A percentile compares a stretch with the other conserved stretches of the same genome.
phyloP scores from a whole-genome alignment of 768 basidiomycete species.

The Trametopsis cervina region DNA sequence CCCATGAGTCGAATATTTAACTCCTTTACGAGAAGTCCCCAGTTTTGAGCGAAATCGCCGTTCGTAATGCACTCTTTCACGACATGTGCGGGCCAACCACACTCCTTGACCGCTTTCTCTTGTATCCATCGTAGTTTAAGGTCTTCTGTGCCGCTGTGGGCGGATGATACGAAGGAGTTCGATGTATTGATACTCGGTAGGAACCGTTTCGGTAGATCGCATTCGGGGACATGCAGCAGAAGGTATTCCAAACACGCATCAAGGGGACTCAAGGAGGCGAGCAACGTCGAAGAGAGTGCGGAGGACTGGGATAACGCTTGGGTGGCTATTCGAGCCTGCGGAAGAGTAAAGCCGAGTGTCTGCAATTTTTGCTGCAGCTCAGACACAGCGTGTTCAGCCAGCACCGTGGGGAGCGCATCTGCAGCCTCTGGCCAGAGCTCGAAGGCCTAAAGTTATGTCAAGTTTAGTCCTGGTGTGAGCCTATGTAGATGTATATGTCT shows the following conservation, averaged over 20 bases:
- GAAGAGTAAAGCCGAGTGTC: conserved; percentile 57
- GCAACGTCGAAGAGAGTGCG: conserved; percentile 51
- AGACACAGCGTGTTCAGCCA: conserved; percentile 36
- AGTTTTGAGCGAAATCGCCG: conserved; percentile 33
- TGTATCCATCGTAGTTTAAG: conserved; percentile 73
- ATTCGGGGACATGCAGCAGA: conserved; percentile 77
- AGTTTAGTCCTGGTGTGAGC: conserved; percentile 2
- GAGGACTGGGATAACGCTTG: conserved; percentile 55
- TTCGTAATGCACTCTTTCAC: conserved; percentile 50
- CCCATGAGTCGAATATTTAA: conserved; percentile 54
- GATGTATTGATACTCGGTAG: conserved; percentile 59
- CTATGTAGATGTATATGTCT: conserved; percentile 1
- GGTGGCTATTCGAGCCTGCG: conserved; percentile 45
- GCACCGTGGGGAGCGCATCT: conserved; percentile 27
- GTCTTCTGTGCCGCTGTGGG: conserved; percentile 54
- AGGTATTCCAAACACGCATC: conserved; percentile 84
- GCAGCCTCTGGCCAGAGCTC: conserved; percentile 42
- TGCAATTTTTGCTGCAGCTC: conserved; percentile 48
- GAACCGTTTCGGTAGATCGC: conserved; percentile 75
- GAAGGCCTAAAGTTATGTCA: conserved; percentile 34
- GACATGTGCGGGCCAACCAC: conserved; percentile 69
- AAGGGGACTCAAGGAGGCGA: conserved; percentile 51
- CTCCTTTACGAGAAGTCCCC: conserved; percentile 47
- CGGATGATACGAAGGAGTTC: conserved; percentile 59
- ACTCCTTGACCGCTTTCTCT: conserved; percentile 75